Percentiles rank a stretch among this genome's conserved stretches.
Conservation (phyloP, 495 filamentous ascomycete genomes). For the Aspergillus sclerotiicarbonarius region DNA sequence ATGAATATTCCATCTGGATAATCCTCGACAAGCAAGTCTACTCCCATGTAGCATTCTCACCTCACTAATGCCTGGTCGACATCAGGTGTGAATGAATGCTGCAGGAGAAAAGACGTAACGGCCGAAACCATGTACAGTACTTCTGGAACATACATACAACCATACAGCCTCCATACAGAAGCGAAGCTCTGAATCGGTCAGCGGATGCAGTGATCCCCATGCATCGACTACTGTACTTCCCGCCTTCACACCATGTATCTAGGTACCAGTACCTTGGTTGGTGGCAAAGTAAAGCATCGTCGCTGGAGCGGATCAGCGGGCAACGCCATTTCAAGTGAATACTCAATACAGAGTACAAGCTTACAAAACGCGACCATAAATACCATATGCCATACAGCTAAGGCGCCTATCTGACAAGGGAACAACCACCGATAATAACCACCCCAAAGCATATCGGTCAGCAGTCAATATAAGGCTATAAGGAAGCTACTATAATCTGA, state of each 20-base stretch:
- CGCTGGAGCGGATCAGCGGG: too few relatives aligned
- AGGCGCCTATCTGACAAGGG: too few relatives aligned
- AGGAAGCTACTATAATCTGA: neutral
- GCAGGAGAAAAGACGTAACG: neutral
- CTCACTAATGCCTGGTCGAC: too few relatives aligned
- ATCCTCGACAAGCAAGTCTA: too few relatives aligned
- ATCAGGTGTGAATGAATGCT: too few relatives aligned
- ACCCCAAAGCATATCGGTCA: neutral
- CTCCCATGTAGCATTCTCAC: too few relatives aligned
- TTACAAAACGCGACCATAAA: too few relatives aligned
- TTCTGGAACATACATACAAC: neutral
- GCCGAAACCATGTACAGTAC: neutral
- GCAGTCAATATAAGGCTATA: neutral
- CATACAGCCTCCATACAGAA: neutral
- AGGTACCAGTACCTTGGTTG: slow-evolving; percentile 6
- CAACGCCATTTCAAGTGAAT: too few relatives aligned
- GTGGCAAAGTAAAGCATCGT: neutral
- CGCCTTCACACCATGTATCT: neutral
- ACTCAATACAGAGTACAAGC: neutral
- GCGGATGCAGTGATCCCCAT: slow-evolving; percentile 12
- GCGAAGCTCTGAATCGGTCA: neutral
- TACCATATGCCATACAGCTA: too few relatives aligned
- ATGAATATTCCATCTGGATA: too few relatives aligned
- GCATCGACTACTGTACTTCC: slow-evolving; percentile 4
- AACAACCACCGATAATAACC: neutral